Percentiles rank a stretch among this genome's conserved stretches.
Conservation (phyloP, 129 eudicot genomes). For the Heracleum sosnowskyi region DNA sequence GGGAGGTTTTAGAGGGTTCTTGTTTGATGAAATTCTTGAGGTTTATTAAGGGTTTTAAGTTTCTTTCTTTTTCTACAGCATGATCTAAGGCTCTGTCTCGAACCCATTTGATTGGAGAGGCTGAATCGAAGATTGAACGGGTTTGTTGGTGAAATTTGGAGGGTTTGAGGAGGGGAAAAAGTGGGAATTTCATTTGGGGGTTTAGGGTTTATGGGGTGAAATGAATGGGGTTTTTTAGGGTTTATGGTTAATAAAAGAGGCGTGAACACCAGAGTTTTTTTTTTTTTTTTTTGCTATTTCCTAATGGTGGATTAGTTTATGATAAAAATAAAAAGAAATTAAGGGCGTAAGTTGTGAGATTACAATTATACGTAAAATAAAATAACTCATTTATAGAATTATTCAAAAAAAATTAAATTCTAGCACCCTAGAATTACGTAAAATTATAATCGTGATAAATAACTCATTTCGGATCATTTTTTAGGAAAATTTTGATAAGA, state of each 20-base stretch:
- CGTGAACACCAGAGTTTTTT: no score
- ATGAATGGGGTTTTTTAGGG: neutral
- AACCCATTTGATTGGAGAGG: slow-evolving; percentile 44
- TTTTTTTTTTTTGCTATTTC: no score
- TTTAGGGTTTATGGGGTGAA: neutral
- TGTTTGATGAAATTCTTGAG: slow-evolving; percentile 63
- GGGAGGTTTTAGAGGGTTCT: slow-evolving; percentile 79
- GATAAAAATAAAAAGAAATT: no score
- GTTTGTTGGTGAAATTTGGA: slow-evolving; percentile 10
- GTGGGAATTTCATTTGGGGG: slow-evolving; percentile 15
- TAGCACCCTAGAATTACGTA: no score
- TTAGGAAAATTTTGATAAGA: no score
- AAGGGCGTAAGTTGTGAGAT: no score
- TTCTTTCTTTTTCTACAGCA: slow-evolving; percentile 70
- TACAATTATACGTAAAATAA: no score
- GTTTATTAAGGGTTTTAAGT: slow-evolving; percentile 55
- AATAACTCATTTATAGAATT: no score
- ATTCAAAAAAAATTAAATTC: no score
- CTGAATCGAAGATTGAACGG: slow-evolving; percentile 31
- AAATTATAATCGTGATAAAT: no score
- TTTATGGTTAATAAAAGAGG: neutral
- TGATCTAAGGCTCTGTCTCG: slow-evolving; percentile 86
- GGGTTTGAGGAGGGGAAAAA: slow-evolving; percentile 23
- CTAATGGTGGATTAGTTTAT: no score
- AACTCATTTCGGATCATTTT: no score